phyloP scores from a whole-genome alignment of 148 eudicot species.

The Gaultheria prostrata region DNA sequence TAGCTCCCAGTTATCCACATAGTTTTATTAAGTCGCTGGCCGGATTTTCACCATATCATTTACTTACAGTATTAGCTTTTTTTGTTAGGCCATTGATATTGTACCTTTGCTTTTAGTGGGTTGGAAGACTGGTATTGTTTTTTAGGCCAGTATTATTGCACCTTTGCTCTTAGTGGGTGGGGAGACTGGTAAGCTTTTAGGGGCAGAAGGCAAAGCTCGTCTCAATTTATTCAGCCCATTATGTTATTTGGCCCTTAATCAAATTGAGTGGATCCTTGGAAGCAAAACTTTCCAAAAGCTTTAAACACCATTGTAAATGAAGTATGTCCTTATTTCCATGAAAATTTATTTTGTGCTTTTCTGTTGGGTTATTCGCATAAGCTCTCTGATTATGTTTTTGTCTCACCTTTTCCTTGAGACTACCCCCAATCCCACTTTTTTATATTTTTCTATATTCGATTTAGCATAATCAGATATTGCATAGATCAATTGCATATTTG shows the following conservation, averaged over 20 bases:
- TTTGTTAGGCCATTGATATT: neutral
- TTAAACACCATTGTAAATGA: neutral
- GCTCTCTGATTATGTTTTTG: neutral
- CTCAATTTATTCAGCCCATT: neutral
- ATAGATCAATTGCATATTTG: neutral
- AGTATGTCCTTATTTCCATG: neutral
- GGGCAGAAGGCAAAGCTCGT: neutral
- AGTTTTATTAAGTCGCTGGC: neutral
- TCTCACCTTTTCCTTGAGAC: neutral
- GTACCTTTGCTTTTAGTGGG: neutral
- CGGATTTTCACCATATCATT: neutral
- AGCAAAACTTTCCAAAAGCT: neutral
- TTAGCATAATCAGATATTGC: neutral
- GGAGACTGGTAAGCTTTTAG: neutral
- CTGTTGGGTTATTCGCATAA: constrained; percentile 1
- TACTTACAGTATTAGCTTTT: neutral
- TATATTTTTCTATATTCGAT: neutral
- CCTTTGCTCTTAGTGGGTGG: neutral
- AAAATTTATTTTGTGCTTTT: neutral
- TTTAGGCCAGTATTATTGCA: neutral
- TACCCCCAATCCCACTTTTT: neutral
- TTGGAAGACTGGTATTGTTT: neutral
- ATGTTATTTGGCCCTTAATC: neutral
- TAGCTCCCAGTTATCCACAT: neutral
- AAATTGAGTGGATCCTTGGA: neutral